These are phyloP conservation scores for Termitomyces sp. DNA, from an alignment of 768 basidiomycete species.

Conservation along the genomic window DNA sequence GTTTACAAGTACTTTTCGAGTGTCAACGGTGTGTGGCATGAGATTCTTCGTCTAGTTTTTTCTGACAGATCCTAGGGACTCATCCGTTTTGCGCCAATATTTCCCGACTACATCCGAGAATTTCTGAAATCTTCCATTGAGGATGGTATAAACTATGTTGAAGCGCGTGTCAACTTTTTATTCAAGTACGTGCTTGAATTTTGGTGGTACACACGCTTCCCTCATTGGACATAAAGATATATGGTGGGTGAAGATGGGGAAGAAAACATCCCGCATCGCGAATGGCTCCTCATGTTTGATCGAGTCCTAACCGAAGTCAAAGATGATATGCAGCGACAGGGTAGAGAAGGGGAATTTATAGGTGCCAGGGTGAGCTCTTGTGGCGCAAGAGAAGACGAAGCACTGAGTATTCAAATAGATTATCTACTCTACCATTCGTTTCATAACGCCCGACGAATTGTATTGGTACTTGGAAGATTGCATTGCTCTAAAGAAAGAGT, in stretches of 20 bases:
- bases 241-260: slow-evolving; percentile 57
- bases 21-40: slow-evolving; percentile 38
- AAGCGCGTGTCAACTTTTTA: slow-evolving; percentile 64
- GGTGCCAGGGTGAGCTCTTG: slow-evolving; percentile 51
- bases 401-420: slow-evolving; percentile 37
- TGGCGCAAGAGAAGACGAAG: background rate
- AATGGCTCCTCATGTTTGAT: slow-evolving; percentile 55
- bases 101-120: slow-evolving; percentile 53
- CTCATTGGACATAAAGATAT: slow-evolving; percentile 30
- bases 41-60: background rate
- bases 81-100: slow-evolving; percentile 54
- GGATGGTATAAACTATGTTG: slow-evolving; percentile 71
- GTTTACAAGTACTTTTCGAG: slow-evolving; percentile 52
- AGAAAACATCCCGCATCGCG: slow-evolving; percentile 53
- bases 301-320: slow-evolving; percentile 50
- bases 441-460: slow-evolving; percentile 51
- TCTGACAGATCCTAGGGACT: slow-evolving; percentile 28
- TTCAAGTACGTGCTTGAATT: slow-evolving; percentile 37
- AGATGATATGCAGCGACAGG: slow-evolving; percentile 43
- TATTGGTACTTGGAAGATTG: slow-evolving; percentile 73
- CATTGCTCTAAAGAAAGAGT: slow-evolving; percentile 66
- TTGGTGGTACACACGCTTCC: background rate
- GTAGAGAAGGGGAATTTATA: slow-evolving; percentile 58
- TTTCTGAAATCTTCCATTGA: slow-evolving; percentile 60
- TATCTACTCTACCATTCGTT: slow-evolving; percentile 64